Evolutionary conservation across 1,139 yeast genomes (phyloP).

Genomic region (Meyerozyma carpophila): DNA sequence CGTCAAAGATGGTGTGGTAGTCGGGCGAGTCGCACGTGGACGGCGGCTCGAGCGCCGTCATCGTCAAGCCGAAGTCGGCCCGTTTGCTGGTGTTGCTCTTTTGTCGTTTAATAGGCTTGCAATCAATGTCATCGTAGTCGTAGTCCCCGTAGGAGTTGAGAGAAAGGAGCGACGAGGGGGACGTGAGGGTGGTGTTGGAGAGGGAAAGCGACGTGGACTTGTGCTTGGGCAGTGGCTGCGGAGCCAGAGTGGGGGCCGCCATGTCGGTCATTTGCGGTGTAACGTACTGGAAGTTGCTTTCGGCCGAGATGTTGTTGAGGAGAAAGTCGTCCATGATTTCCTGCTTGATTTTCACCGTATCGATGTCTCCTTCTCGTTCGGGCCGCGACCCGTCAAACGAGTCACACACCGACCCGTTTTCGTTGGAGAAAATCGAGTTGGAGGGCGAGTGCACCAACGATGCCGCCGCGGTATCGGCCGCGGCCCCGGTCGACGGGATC

Average conservation of each 20-base stretch:
- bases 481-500: neutral
- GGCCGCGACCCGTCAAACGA: constrained; percentile 1
- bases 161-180: constrained; percentile 31
- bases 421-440: constrained; percentile 6
- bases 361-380: constrained; percentile 9
- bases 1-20: neutral
- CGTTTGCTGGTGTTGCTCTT: neutral
- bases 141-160: constrained; percentile 24
- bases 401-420: constrained; percentile 2
- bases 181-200: constrained; percentile 15
- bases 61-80: neutral
- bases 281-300: constrained; percentile 5
- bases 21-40: neutral
- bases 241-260: neutral
- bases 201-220: neutral
- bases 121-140: constrained; percentile 5
- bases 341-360: constrained; percentile 31
- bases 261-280: constrained; percentile 2
- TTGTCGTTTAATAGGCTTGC: constrained; percentile 3
- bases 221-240: neutral
- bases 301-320: constrained; percentile 34
- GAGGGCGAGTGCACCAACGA: constrained; percentile 6
- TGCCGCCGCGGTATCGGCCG: neutral
- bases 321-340: constrained; percentile 38
- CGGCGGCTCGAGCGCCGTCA: neutral